A percentile compares a stretch with the other conserved stretches of the same genome.
Evolutionary conservation across 441 rosid genomes (phyloP).

Genomic region (Pelargonium fulgidum): DNA sequence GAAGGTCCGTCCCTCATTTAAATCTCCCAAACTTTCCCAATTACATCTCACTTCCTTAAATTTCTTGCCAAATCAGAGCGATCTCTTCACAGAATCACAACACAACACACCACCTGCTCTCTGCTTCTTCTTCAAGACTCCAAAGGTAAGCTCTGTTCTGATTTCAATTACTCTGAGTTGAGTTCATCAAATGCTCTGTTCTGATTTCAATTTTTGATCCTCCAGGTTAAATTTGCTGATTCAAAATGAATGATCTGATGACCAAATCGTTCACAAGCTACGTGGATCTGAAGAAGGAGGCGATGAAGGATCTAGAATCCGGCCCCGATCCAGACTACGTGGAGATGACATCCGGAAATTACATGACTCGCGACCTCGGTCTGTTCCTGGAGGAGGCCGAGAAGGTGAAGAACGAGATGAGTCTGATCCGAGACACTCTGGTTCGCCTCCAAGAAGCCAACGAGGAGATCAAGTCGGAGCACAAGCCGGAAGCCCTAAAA

Average conservation of each 20-base stretch:
- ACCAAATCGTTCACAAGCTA: constrained; percentile 89
- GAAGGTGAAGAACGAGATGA: constrained; percentile 78
- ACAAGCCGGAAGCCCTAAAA: constrained; percentile 65
- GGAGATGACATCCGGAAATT: constrained; percentile 53
- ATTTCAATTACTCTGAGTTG: no score
- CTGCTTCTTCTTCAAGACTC: no score
- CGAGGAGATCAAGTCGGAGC: constrained; percentile 71
- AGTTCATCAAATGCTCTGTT: no score
- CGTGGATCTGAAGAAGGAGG: constrained; percentile 86
- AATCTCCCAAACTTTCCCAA: no score
- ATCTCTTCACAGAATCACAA: no score
- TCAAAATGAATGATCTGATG: constrained; percentile 86
- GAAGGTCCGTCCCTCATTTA: no score
- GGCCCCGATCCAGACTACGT: constrained; percentile 65
- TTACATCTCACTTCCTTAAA: no score
- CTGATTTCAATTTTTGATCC: no score
- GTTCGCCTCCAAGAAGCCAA: constrained; percentile 51
- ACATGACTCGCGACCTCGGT: constrained; percentile 60
- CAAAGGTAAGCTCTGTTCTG: no score
- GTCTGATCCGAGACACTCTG: constrained; percentile 53
- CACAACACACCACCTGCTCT: no score
- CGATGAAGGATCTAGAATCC: constrained; percentile 84
- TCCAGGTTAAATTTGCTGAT: no score
- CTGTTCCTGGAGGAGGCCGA: constrained; percentile 86
- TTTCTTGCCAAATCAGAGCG: no score